Conservation (phyloP, 2,329 filamentous ascomycete genomes). For the Ophiostoma sp. region DNA sequence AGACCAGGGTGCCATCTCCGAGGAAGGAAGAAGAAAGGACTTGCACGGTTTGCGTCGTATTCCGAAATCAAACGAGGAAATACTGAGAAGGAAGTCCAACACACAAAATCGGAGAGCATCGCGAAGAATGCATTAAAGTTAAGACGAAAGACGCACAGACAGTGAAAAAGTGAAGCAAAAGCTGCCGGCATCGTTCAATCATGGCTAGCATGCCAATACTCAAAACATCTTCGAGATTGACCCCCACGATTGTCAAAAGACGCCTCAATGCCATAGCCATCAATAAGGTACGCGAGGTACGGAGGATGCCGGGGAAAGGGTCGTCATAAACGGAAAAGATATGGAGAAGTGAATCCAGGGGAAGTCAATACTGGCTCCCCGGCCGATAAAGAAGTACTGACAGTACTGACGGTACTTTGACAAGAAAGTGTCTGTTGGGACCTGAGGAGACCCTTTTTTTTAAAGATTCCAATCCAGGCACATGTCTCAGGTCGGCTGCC, state of each 20-base stretch:
- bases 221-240: background rate
- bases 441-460: background rate
- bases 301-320: background rate
- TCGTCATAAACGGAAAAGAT: background rate
- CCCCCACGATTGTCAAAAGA: background rate
- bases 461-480: background rate
- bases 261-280: background rate
- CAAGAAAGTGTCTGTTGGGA: background rate
- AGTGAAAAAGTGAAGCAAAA: background rate
- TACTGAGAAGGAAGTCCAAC: background rate
- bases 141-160: background rate
- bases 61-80: background rate
- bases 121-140: background rate
- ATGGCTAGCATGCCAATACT: background rate
- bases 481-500: slow-evolving; percentile 8
- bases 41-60: slow-evolving; percentile 8
- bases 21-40: background rate
- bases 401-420: background rate
- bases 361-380: background rate
- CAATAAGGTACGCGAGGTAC: background rate
- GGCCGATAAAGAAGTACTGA: background rate
- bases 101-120: background rate
- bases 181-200: no score
- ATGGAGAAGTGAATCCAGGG: background rate
- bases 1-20: background rate